Conservation (phyloP, 2,329 filamentous ascomycete species). For the Arachnopeziza araneosa region DNA sequence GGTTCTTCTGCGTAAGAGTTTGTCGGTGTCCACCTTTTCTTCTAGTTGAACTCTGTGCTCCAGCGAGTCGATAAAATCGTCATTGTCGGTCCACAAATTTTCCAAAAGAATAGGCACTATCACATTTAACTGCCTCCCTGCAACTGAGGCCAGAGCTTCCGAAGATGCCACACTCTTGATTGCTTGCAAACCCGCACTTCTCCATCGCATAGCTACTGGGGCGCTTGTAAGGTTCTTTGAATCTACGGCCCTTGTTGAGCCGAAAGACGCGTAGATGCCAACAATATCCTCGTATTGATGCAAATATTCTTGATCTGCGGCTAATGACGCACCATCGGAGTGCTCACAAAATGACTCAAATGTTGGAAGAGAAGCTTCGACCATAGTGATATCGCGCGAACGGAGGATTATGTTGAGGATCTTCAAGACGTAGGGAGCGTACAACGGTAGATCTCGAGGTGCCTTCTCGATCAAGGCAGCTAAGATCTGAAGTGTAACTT, state of each 20-base stretch:
- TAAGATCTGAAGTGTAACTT: conserved; percentile 90
- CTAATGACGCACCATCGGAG: conserved; percentile 79
- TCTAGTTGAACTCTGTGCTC: conserved; percentile 61
- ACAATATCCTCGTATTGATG: conserved; percentile 79
- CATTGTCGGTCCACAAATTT: conserved; percentile 74
- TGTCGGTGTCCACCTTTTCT: conserved; percentile 63
- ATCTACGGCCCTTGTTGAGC: conserved; percentile 54
- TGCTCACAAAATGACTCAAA: conserved; percentile 86
- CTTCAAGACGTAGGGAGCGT: conserved; percentile 77
- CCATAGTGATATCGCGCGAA: conserved; percentile 85
- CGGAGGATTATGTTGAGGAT: conserved; percentile 78
- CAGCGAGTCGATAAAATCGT: conserved; percentile 63
- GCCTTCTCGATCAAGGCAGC: conserved; percentile 89
- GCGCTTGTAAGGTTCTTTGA: conserved; percentile 55
- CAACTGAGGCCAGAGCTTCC: conserved; percentile 70
- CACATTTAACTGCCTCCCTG: conserved; percentile 68
- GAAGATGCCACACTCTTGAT: conserved; percentile 77
- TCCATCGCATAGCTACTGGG: conserved; percentile 74
- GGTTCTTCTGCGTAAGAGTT: conserved; percentile 59
- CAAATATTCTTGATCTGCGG: conserved; percentile 79
- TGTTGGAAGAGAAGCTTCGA: conserved; percentile 80
- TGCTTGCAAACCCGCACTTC: conserved; percentile 67
- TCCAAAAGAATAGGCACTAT: conserved; percentile 82
- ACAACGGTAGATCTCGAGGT: conserved; percentile 83
- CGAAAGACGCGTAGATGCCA: conserved; percentile 71